Conservation (phyloP, 768 basidiomycete species). For the Mrakia gelida region DNA sequence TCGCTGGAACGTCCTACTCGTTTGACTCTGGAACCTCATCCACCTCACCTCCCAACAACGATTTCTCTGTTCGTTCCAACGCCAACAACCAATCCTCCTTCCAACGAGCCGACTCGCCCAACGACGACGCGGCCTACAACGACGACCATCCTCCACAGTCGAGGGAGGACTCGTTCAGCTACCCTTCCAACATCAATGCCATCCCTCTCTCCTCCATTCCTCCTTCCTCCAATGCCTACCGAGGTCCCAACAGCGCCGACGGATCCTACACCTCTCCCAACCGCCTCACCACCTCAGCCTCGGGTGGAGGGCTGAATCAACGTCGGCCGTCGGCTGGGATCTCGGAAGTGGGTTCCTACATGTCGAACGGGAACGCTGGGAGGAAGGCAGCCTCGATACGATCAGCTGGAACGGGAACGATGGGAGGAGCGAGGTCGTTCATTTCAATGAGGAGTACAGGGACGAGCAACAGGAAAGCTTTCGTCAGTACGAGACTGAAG, state of each 20-base stretch:
- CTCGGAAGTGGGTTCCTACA: constrained; percentile 25
- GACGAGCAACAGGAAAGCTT: constrained; percentile 38
- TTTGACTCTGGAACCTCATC: constrained; percentile 7
- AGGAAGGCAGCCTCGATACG: constrained; percentile 15
- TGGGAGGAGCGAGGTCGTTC: constrained; percentile 17
- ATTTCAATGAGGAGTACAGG: neutral
- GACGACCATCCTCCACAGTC: neutral
- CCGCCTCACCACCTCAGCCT: neutral
- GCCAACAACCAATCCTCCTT: neutral
- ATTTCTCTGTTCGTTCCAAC: constrained; percentile 2
- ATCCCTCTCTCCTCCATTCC: constrained; percentile 12
- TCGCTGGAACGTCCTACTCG: constrained; percentile 4
- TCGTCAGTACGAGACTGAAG: constrained; percentile 43
- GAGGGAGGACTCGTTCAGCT: neutral
- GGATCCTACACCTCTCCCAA: neutral
- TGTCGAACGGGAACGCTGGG: constrained; percentile 11
- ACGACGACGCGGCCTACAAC: too few relatives aligned
- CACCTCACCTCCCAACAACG: neutral
- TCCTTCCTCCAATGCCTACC: neutral
- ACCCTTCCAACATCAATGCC: neutral
- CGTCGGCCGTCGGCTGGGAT: neutral
- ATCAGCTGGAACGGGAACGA: constrained; percentile 6
- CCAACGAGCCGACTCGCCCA: neutral
- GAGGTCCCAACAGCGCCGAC: neutral
- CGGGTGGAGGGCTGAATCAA: neutral